These are phyloP conservation scores for Carex arenaria DNA, from an alignment of 202 grass and related monocot genomes.

Conservation along the genomic window DNA sequence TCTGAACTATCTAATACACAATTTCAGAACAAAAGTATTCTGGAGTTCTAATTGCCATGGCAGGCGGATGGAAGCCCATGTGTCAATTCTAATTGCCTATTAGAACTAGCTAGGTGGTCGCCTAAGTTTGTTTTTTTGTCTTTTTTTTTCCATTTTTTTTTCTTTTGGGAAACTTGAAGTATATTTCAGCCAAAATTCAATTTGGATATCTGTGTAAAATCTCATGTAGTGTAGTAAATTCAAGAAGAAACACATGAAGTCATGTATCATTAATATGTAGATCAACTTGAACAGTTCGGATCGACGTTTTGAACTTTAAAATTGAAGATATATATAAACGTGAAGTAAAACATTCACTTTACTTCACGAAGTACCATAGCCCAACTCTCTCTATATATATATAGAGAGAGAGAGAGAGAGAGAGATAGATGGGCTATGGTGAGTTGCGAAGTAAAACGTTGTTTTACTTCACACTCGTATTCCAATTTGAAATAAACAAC, in stretches of 20 bases:
- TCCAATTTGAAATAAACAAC: no score
- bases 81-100: conserved; percentile 31
- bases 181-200: not conserved
- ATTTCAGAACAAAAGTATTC: conserved; percentile 50
- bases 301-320: no score
- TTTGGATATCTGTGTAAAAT: not conserved
- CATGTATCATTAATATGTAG: no score
- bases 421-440: no score
- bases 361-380: no score
- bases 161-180: not conserved
- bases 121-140: conserved; percentile 43
- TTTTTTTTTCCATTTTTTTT: not conserved
- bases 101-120: conserved; percentile 68
- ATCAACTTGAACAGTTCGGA: no score
- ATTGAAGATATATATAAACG: no score
- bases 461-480: no score
- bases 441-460: no score
- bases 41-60: conserved; percentile 53
- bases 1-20: conserved; percentile 6
- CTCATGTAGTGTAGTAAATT: not conserved
- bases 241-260: not conserved
- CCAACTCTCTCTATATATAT: no score
- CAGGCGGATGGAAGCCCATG: conserved; percentile 42
- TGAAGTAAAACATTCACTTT: no score
- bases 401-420: no score